Conservation (phyloP, 192 early-diverging fungal species). For the Podila epigama region DNA sequence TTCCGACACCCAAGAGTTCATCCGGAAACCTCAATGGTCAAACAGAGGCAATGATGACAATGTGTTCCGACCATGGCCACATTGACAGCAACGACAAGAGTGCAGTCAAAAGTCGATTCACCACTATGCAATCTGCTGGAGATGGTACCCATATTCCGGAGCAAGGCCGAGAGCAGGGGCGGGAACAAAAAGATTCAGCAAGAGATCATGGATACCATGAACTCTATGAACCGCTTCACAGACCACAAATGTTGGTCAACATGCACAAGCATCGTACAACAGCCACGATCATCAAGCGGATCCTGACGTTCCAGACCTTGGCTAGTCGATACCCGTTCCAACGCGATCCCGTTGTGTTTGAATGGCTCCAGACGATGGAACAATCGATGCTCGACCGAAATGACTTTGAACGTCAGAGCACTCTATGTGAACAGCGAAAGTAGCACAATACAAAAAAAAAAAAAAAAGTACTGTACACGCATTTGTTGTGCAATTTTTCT, state of each 20-base stretch:
- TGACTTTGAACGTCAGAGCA: conserved; percentile 35
- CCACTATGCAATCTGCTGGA: too few species aligned
- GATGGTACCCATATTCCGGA: too few species aligned
- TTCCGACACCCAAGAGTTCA: neutral
- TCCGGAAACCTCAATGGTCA: neutral
- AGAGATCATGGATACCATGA: too few species aligned
- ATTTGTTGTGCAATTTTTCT: neutral
- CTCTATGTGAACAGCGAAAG: conserved; percentile 25
- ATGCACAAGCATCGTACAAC: conserved; percentile 64
- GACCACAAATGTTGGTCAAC: conserved; percentile 52
- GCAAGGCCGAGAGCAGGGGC: too few species aligned
- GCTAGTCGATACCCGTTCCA: conserved; percentile 60
- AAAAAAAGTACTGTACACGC: neutral
- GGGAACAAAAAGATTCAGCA: too few species aligned
- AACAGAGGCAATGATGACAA: too few species aligned
- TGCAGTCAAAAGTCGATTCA: too few species aligned
- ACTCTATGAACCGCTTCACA: neutral
- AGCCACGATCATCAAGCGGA: conserved; percentile 64
- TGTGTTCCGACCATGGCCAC: too few species aligned
- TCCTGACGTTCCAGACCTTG: conserved; percentile 62
- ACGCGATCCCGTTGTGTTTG: conserved; percentile 43
- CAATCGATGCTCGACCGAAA: conserved; percentile 11
- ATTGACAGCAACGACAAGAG: too few species aligned
- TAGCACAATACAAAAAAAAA: neutral
- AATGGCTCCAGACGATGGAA: conserved; percentile 35